Evolutionary conservation across 139 green algal species (phyloP).

Genomic region (Chlorella vulgaris): DNA sequence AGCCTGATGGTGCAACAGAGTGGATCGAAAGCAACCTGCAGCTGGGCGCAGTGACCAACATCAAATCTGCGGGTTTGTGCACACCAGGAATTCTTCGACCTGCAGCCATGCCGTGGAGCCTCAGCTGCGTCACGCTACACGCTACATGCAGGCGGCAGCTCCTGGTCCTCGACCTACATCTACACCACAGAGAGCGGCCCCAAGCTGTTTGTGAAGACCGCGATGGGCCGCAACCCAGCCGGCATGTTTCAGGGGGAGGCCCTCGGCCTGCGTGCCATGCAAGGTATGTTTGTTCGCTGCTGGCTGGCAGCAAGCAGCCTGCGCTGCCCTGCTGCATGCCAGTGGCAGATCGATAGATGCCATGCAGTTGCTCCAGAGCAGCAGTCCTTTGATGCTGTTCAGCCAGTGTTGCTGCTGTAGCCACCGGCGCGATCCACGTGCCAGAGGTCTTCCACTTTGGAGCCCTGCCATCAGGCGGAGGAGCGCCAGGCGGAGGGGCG

Average conservation of each 20-base stretch:
- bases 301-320: background rate
- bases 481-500: constrained; percentile 28
- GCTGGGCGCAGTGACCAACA: constrained; percentile 45
- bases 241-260: constrained; percentile 92
- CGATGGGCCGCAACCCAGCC: constrained; percentile 31
- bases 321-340: background rate
- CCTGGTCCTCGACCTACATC: constrained; percentile 66
- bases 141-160: constrained; percentile 34
- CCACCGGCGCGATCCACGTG: constrained; percentile 61
- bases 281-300: constrained; percentile 48
- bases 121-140: background rate
- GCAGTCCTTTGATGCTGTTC: background rate
- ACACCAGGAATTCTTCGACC: background rate
- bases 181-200: constrained; percentile 56
- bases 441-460: constrained; percentile 78
- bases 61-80: constrained; percentile 13
- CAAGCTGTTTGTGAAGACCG: constrained; percentile 87
- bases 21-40: constrained; percentile 52
- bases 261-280: constrained; percentile 84
- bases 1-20: background rate
- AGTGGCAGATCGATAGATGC: background rate
- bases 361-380: background rate
- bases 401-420: constrained; percentile 41
- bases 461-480: constrained; percentile 30
- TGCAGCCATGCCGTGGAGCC: background rate